phyloP scores from a whole-genome alignment of 768 basidiomycete species.

The Lentinus brumalis region DNA sequence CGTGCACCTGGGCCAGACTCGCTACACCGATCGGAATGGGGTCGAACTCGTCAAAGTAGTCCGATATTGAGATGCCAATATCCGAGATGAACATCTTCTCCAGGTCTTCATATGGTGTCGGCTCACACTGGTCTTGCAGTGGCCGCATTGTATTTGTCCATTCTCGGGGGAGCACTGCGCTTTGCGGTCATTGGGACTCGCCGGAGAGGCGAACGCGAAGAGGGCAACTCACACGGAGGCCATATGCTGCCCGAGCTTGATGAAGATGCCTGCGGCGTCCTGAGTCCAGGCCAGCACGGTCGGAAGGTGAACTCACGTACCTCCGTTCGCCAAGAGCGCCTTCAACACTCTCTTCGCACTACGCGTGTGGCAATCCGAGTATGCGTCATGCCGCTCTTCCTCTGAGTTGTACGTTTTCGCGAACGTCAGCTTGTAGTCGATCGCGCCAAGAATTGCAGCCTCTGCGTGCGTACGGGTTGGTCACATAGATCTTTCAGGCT shows the following conservation, averaged over 20 bases:
- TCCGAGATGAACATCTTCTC: constrained; percentile 78
- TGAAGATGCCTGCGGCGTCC: constrained; percentile 63
- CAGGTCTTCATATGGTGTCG: constrained; percentile 79
- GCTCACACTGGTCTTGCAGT: constrained; percentile 91
- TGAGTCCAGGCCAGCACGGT: not conserved
- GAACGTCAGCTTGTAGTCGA: constrained; percentile 77
- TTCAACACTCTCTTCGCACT: constrained; percentile 78
- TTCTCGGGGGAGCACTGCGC: constrained; percentile 59
- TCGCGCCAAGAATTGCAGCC: constrained; percentile 61
- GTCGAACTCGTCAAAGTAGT: constrained; percentile 86
- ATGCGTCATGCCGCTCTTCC: constrained; percentile 52
- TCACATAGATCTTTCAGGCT: not conserved
- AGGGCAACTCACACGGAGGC: constrained; percentile 57
- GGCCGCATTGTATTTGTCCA: constrained; percentile 62
- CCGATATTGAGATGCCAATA: constrained; percentile 69
- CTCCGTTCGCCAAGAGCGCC: constrained; percentile 89
- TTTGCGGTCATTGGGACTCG: constrained; percentile 26
- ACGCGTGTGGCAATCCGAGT: constrained; percentile 80
- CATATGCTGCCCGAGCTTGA: constrained; percentile 89
- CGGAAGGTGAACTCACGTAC: constrained; percentile 38
- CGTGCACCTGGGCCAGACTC: constrained; percentile 94
- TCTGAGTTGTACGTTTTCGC: constrained; percentile 51
- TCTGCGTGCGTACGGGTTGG: constrained; percentile 34
- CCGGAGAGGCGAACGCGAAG: not conserved
- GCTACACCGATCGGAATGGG: constrained; percentile 91